These are phyloP conservation scores for Phaeophleospora eucalypticola DNA, from an alignment of 2,329 filamentous ascomycete genomes.

Conservation along the genomic window DNA sequence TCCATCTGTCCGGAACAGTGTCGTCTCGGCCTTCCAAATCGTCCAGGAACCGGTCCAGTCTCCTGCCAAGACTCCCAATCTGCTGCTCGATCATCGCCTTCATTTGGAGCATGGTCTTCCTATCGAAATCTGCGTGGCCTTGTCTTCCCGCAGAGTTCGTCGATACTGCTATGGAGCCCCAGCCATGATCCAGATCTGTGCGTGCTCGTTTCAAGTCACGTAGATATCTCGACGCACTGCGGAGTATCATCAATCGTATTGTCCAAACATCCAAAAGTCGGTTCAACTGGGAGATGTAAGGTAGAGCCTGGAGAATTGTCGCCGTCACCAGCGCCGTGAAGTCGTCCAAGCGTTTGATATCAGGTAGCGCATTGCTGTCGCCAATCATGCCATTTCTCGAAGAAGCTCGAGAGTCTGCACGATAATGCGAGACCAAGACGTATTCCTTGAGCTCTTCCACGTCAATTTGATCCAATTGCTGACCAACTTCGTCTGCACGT, in stretches of 20 bases:
- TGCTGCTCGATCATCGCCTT: constrained; percentile 62
- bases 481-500: constrained; percentile 69
- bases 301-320: constrained; percentile 83
- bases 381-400: constrained; percentile 33
- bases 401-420: constrained; percentile 42
- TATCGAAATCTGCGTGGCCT: constrained; percentile 15
- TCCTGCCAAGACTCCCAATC: constrained; percentile 64
- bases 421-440: constrained; percentile 75
- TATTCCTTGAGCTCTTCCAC: constrained; percentile 87
- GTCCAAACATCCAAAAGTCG: constrained; percentile 74
- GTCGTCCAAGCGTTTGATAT: constrained; percentile 63
- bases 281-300: constrained; percentile 70
- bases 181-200: constrained; percentile 61
- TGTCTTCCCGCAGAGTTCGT: constrained; percentile 12
- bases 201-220: constrained; percentile 61
- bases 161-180: constrained; percentile 53
- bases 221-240: constrained; percentile 67
- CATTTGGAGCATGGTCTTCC: constrained; percentile 23
- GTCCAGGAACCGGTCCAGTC: constrained; percentile 82
- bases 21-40: constrained; percentile 78
- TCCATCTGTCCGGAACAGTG: constrained; percentile 79
- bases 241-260: constrained; percentile 68
- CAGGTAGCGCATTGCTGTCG: constrained; percentile 14
- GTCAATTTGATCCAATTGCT: constrained; percentile 64
- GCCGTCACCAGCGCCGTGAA: constrained; percentile 86